Evolutionary conservation across 371 early-diverging fungal genomes (phyloP), one percentile per base, ranked within the genome.

Genomic region (Entomophthora muscae): DNA sequence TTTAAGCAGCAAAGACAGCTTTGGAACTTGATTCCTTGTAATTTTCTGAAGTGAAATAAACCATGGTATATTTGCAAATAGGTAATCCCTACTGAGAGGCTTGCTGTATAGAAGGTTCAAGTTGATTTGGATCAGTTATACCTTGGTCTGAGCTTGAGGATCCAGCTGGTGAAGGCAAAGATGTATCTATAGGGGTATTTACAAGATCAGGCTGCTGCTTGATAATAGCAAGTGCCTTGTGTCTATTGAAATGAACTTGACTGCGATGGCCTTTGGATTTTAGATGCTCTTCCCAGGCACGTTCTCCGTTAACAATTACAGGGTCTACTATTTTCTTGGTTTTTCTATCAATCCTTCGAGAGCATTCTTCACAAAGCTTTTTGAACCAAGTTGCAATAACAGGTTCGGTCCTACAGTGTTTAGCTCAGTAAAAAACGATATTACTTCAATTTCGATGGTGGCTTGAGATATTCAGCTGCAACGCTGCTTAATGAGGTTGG

Each of bases 231-330:
- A 61, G 42, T 12, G 28, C 30, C n/a, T 24, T 30, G 10, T 62
- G 23, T 26, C 30, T 62, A 27, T 58, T 42, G 24, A 21, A 59
- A 31, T 53, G 2, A 22, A 60, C 32, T 52, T 58, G 58, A 61
- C 77, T 82, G 27, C 80, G 74, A 68, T 88, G 89, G 26, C 72
- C 70, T 21, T 82, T 76, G 32, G 85, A 79, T 55, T 70, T 70
- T 24, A 79, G 53, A 58, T 88, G 89, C 54, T 81, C 81, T 32
- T 77, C 71, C 80, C 83, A 85, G 61, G 84, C 83, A 17, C 73
- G 71, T 28, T 85, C 83, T 1, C 89, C 89, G 66, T 84, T 81
- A 5, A 86, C 67, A 42, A 81, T 72, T 1, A 81, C 74, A 3
- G 76, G 77, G 10, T 70, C 31, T 5, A 56, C 57, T 42, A 52